Conservation (phyloP, 495 filamentous ascomycete species). For the Penicillium cosmopolitanum region DNA sequence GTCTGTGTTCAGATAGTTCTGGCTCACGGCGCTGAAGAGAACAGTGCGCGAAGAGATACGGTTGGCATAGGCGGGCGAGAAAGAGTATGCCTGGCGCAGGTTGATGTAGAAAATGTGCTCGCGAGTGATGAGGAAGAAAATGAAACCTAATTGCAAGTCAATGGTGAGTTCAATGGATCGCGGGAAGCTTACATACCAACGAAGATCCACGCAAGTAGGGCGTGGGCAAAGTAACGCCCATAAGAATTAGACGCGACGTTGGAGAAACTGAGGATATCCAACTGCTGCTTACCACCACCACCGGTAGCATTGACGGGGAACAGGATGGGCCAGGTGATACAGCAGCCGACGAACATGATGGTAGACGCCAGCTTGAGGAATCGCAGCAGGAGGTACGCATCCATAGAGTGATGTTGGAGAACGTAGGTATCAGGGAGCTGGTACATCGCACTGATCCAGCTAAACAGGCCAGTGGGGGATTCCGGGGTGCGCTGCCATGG, state of each 20-base stretch:
- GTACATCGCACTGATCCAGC: conserved; percentile 78
- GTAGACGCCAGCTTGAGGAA: conserved; percentile 74
- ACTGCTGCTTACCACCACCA: conserved; percentile 58
- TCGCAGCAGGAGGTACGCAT: conserved; percentile 84
- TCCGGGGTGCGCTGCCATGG: conserved; percentile 68
- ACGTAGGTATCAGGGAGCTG: conserved; percentile 81
- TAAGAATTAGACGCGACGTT: conserved; percentile 62
- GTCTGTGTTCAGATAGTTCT: conserved; percentile 69
- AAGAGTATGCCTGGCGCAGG: conserved; percentile 89
- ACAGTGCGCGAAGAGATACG: conserved; percentile 94
- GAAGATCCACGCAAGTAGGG: conserved; percentile 73
- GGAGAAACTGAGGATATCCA: conserved; percentile 78
- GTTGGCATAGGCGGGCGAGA: conserved; percentile 84
- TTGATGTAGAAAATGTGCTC: conserved; percentile 96
- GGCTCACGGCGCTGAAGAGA: conserved; percentile 85
- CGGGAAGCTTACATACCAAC: conserved; percentile 51
- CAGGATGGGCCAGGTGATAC: conserved; percentile 81
- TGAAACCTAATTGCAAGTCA: conserved; percentile 57
- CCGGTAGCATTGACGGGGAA: conserved; percentile 87
- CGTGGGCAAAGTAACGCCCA: conserved; percentile 78
- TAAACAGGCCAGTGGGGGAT: conserved; percentile 69
- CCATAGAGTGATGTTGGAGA: conserved; percentile 86
- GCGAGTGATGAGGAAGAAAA: conserved; percentile 87
- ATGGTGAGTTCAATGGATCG: neutral
- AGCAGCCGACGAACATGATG: conserved; percentile 79